Conservation (phyloP, 2,329 filamentous ascomycete species). For the Verticillium nubilum region DNA sequence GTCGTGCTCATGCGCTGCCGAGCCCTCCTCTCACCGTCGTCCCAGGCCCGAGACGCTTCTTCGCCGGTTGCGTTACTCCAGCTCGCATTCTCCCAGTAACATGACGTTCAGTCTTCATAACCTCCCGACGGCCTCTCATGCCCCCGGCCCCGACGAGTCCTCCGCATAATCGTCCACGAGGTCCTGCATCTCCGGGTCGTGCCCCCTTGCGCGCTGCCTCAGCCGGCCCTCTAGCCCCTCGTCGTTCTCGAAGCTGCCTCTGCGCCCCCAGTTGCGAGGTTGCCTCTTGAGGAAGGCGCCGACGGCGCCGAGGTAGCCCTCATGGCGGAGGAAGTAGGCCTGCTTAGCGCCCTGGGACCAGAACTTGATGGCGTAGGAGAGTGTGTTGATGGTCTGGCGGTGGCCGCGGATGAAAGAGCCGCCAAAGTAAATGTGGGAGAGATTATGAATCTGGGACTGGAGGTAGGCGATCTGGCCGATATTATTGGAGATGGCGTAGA, state of each 20-base stretch:
- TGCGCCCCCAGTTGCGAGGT: slow-evolving; percentile 83
- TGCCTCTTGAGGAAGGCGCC: slow-evolving; percentile 91
- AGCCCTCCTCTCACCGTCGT: not conserved
- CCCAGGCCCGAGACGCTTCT: not conserved
- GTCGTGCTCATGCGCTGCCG: not conserved
- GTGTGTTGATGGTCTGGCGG: slow-evolving; percentile 94
- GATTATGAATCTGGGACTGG: slow-evolving; percentile 89
- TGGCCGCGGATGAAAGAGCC: slow-evolving; percentile 96
- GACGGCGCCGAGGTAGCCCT: slow-evolving; percentile 90
- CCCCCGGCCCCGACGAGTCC: slow-evolving; percentile 3
- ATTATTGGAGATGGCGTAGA: slow-evolving; percentile 96
- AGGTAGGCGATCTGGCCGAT: slow-evolving; percentile 97
- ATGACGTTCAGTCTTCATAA: too few relatives aligned
- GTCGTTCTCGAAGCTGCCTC: slow-evolving; percentile 65
- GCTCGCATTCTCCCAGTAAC: too few relatives aligned
- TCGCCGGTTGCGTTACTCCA: not conserved
- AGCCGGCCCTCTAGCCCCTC: slow-evolving; percentile 2
- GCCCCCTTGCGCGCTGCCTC: slow-evolving; percentile 5
- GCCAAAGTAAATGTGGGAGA: slow-evolving; percentile 94
- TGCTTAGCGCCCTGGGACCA: slow-evolving; percentile 94
- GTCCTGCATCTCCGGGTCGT: slow-evolving; percentile 12
- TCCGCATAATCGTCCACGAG: slow-evolving; percentile 12
- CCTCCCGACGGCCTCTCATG: not conserved
- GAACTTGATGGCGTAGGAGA: slow-evolving; percentile 95
- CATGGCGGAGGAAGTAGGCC: slow-evolving; percentile 91